phyloP scores from a whole-genome alignment of 2,329 filamentous ascomycete species.

The Epichloe typhina region DNA sequence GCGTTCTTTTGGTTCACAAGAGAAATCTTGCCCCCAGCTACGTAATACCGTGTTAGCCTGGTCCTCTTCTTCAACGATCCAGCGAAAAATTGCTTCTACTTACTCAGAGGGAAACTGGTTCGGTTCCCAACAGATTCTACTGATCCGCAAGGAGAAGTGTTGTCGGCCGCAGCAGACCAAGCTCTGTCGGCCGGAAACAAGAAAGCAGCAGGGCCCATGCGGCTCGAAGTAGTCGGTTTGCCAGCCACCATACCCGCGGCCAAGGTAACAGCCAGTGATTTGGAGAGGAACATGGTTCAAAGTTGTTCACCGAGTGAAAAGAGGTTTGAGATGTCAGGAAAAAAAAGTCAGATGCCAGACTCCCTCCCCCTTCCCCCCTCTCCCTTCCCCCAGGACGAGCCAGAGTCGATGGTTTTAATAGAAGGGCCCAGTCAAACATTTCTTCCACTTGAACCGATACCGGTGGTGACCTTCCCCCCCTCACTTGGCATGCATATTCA shows the following conservation, averaged over 20 bases:
- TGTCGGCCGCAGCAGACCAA: conserved; percentile 42
- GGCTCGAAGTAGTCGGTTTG: conserved; percentile 7
- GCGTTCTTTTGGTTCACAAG: too few relatives aligned
- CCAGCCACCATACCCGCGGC: too few relatives aligned
- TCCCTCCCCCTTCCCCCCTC: too few relatives aligned
- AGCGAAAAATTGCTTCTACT: too few relatives aligned
- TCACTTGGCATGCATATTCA: not conserved
- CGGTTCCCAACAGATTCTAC: too few relatives aligned
- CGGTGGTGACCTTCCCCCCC: not conserved
- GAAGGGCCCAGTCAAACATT: too few relatives aligned
- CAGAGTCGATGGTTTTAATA: not conserved
- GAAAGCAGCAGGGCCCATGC: conserved; percentile 43
- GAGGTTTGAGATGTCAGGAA: not conserved
- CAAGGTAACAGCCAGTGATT: not conserved
- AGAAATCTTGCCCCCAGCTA: too few relatives aligned
- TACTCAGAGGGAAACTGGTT: too few relatives aligned
- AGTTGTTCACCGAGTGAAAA: not conserved
- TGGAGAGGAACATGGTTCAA: not conserved
- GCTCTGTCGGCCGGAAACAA: conserved; percentile 45
- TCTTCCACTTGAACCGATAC: too few relatives aligned
- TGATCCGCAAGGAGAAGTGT: conserved; percentile 21
- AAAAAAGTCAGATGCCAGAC: not conserved
- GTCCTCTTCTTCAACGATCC: too few relatives aligned
- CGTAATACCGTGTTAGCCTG: too few relatives aligned
- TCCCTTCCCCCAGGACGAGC: not conserved